Base-by-base conservation (phyloP, 352 stramenopile genomes). In the Phytopythium montanum region DNA sequence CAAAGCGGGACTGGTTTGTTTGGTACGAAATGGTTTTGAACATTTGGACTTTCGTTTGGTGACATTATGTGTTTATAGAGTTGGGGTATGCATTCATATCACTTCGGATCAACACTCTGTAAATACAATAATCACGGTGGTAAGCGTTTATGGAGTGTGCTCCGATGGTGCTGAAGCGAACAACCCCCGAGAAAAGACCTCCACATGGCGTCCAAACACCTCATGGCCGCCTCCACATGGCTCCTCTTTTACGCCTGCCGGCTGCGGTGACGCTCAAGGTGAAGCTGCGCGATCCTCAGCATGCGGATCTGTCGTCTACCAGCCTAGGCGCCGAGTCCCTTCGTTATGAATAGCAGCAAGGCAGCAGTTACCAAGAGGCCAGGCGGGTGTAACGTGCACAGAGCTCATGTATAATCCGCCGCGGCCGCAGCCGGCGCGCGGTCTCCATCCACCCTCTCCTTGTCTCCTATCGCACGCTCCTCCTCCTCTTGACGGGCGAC, bases 361-460 rank as follows among this genome's bases (percentile, higher is more conserved):
- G 31, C 31, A 36, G 31, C 31, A 36, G 31, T 6, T 36, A 10
- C 31, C 31, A 36, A n/a, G n/a, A n/a, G 8, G 33, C 29, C 39
- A 46, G 36, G 36, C 36, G 36, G 16, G 36, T 16, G 44, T 26
- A 16, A 50, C 28, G 44, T 50, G 44, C 44, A 50, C 23, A n/a
- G 44, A 10, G 44, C 44, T 50, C 44, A 50, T 33, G 44, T 50
- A 50, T 50, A 50, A 33, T 50, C 44, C 44, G 23, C 18, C 44
- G 21, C 44, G 44, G n/a, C n/a, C n/a, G n/a, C n/a, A n/a, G n/a
- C n/a, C n/a, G n/a, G 44, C 44, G 21, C 21, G 28, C 44, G 44
- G 44, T 25, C 44, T 50, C 21, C 44, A 26, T 50, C 21, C 44
- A 26, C 5, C 44, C 23, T 50, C 21, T 14, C 10, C 18, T 21